These are phyloP conservation scores for Aegilops tauschii DNA, from an alignment of 176 grass and related monocot genomes.

Conservation along the genomic window DNA sequence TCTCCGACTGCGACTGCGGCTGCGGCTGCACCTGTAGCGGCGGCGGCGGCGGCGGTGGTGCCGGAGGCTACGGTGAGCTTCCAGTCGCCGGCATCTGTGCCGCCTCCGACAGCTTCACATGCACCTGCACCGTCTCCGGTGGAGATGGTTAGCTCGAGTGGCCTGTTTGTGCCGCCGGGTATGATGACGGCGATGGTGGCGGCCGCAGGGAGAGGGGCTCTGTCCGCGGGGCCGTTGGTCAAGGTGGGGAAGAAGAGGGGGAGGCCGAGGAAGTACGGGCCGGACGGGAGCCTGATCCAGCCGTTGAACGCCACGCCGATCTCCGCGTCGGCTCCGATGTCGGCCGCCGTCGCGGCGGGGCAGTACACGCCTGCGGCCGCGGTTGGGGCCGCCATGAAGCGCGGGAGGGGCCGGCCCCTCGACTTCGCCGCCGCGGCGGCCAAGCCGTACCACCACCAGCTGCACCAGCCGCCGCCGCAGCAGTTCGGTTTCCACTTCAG, in stretches of 20 bases:
- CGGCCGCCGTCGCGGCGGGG: slow-evolving; percentile 19
- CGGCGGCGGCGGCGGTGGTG: background rate
- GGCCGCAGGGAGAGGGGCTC: background rate
- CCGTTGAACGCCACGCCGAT: slow-evolving; percentile 91
- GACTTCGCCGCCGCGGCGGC: slow-evolving; percentile 45
- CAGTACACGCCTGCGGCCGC: slow-evolving; percentile 83
- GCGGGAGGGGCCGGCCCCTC: slow-evolving; percentile 65
- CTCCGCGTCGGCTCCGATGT: slow-evolving; percentile 69
- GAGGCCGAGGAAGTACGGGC: slow-evolving; percentile 89
- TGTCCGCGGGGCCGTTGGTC: background rate
- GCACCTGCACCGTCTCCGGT: background rate
- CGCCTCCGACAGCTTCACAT: background rate
- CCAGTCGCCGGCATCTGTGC: slow-evolving; percentile 11
- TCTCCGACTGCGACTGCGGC: background rate
- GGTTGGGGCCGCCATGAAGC: slow-evolving; percentile 88
- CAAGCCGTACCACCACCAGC: slow-evolving; percentile 27
- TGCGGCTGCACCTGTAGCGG: background rate
- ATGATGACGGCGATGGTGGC: background rate
- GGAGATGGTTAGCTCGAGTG: slow-evolving; percentile 41
- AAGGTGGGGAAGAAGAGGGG: slow-evolving; percentile 86
- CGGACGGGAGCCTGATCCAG: slow-evolving; percentile 81
- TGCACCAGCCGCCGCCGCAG: background rate
- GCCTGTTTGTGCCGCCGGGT: slow-evolving; percentile 4
- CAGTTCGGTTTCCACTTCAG: slow-evolving; percentile 55
- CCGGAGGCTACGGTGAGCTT: slow-evolving; percentile 29